Evolutionary conservation across 2,329 filamentous ascomycete genomes (phyloP).

Genomic region (Fulvia fulva): DNA sequence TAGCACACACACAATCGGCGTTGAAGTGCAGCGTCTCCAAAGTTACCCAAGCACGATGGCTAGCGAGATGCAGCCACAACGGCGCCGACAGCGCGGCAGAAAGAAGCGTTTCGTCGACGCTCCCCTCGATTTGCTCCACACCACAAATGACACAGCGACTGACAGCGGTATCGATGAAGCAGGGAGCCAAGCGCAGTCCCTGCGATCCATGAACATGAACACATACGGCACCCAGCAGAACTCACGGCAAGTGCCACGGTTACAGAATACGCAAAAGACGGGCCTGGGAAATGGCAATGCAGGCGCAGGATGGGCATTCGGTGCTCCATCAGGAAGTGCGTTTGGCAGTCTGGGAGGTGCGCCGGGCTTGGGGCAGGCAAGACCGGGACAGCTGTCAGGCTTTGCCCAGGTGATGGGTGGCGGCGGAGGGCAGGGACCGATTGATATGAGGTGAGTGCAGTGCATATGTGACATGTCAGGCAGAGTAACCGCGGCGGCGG

Average conservation of each 20-base stretch:
- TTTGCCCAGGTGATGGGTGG: slow-evolving; percentile 36
- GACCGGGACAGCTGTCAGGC: slow-evolving; percentile 30
- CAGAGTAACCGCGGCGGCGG: neutral
- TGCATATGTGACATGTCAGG: neutral
- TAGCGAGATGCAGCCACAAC: slow-evolving; percentile 3
- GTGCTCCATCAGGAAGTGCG: slow-evolving; percentile 49
- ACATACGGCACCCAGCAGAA: slow-evolving; percentile 43
- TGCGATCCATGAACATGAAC: slow-evolving; percentile 51
- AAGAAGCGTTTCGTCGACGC: slow-evolving; percentile 4
- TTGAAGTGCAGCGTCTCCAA: neutral
- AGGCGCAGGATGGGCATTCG: slow-evolving; percentile 54
- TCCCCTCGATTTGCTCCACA: slow-evolving; percentile 1
- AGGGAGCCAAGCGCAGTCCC: slow-evolving; percentile 35
- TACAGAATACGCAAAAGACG: slow-evolving; percentile 33
- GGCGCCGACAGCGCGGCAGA: slow-evolving; percentile 1
- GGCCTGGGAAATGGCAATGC: slow-evolving; percentile 45
- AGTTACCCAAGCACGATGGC: neutral
- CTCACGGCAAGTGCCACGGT: slow-evolving; percentile 25
- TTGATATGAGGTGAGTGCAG: slow-evolving; percentile 35
- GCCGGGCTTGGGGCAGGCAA: slow-evolving; percentile 20
- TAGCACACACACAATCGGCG: neutral
- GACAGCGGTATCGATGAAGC: slow-evolving; percentile 16
- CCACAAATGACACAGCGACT: slow-evolving; percentile 11
- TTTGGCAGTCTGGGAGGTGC: slow-evolving; percentile 20
- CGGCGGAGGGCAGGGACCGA: slow-evolving; percentile 29